phyloP scores from a whole-genome alignment of 768 basidiomycete genomes.

The Ramaria sp. region DNA sequence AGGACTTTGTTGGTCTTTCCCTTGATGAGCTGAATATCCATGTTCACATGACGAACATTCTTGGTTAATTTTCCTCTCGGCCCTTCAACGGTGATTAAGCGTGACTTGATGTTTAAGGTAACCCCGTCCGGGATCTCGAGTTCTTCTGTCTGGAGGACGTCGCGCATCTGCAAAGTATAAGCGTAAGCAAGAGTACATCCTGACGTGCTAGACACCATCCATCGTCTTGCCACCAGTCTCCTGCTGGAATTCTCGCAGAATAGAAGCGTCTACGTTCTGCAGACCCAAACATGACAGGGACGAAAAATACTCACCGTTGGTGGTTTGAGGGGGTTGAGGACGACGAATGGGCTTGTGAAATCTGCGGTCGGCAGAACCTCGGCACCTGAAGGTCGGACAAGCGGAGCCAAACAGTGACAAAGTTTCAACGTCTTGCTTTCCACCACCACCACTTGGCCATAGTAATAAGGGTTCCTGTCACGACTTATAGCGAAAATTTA shows the following conservation, averaged over 20 bases:
- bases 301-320: conserved; percentile 5
- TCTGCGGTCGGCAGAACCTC: neutral
- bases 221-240: neutral
- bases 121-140: conserved; percentile 82
- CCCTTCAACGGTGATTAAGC: conserved; percentile 84
- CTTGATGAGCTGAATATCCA: conserved; percentile 83
- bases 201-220: neutral
- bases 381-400: neutral
- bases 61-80: conserved; percentile 90
- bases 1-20: conserved; percentile 71
- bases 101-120: conserved; percentile 79
- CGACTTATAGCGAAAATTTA: neutral
- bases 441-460: conserved; percentile 35
- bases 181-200: conserved; percentile 8
- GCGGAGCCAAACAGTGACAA: conserved; percentile 10
- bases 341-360: neutral
- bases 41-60: conserved; percentile 85
- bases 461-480: conserved; percentile 2
- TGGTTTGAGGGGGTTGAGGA: conserved; percentile 5
- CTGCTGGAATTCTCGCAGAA: neutral
- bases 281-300: neutral
- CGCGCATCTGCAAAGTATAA: conserved; percentile 58
- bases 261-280: neutral
- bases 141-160: conserved; percentile 89
- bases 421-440: conserved; percentile 28